phyloP scores from a whole-genome alignment of 371 early-diverging fungal genomes.

The Mucor lusitanicus region DNA sequence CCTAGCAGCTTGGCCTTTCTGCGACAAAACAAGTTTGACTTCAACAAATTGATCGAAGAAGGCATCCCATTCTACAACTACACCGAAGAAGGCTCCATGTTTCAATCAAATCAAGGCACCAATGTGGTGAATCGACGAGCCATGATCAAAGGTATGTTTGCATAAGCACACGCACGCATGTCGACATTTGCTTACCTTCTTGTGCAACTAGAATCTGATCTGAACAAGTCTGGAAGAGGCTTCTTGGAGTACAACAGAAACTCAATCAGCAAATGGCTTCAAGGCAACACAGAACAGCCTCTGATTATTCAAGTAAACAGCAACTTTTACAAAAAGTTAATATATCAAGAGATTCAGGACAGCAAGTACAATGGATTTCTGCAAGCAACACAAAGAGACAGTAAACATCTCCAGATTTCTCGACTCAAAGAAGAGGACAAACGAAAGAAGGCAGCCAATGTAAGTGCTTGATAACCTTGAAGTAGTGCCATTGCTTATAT shows the following conservation, averaged over 20 bases:
- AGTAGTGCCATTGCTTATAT: not conserved
- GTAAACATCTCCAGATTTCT: conserved; percentile 34
- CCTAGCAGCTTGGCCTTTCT: conserved; percentile 60
- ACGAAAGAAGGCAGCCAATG: conserved; percentile 16
- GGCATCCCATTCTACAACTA: conserved; percentile 51
- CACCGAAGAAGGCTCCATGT: conserved; percentile 32
- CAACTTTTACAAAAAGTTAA: conserved; percentile 52
- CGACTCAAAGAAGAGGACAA: conserved; percentile 41
- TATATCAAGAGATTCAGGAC: conserved; percentile 66
- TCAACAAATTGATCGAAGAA: conserved; percentile 63
- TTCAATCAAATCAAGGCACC: conserved; percentile 14
- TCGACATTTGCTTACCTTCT: not conserved
- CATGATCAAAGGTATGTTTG: conserved; percentile 12
- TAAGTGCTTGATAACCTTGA: not conserved
- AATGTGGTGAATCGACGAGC: conserved; percentile 13
- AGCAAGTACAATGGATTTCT: conserved; percentile 41
- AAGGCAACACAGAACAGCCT: conserved; percentile 29
- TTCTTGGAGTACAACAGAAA: conserved; percentile 20
- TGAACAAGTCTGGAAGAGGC: conserved; percentile 11
- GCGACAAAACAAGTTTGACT: conserved; percentile 71
- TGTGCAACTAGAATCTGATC: not conserved
- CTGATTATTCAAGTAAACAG: conserved; percentile 44
- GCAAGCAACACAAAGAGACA: conserved; percentile 35
- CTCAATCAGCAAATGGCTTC: conserved; percentile 38
- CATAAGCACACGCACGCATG: not conserved